Conservation (phyloP, 441 rosid genomes). For the Gossypium davidsonii region DNA sequence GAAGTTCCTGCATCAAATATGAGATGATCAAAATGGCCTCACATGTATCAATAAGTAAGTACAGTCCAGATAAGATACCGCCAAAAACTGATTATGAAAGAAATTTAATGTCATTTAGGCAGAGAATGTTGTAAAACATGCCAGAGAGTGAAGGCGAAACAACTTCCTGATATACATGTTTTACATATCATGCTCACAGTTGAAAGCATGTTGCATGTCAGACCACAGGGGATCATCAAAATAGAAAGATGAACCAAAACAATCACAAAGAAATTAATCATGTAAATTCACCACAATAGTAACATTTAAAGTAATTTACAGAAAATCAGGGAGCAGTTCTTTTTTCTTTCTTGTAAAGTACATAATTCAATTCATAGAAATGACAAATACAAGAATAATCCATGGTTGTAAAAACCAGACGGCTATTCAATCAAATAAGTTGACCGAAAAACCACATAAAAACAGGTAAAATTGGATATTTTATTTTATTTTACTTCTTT, state of each 20-base stretch:
- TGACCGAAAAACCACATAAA: no score
- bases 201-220: neutral
- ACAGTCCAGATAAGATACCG: neutral
- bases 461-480: no score
- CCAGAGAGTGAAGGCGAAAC: neutral
- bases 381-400: neutral
- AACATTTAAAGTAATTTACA: neutral
- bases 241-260: neutral
- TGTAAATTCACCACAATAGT: neutral
- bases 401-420: no score
- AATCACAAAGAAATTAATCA: neutral
- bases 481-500: no score
- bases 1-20: slow-evolving; percentile 53
- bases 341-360: neutral
- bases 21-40: neutral
- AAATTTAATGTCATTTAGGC: neutral
- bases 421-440: no score
- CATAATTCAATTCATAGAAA: neutral
- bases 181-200: neutral
- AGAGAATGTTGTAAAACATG: neutral
- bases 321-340: neutral
- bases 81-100: neutral
- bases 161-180: neutral
- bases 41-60: neutral
- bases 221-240: neutral